A percentile compares a stretch with the other conserved stretches of the same genome.
Conservation (phyloP, 2,329 filamentous ascomycete species). For the Verticillium nonalfalfae region DNA sequence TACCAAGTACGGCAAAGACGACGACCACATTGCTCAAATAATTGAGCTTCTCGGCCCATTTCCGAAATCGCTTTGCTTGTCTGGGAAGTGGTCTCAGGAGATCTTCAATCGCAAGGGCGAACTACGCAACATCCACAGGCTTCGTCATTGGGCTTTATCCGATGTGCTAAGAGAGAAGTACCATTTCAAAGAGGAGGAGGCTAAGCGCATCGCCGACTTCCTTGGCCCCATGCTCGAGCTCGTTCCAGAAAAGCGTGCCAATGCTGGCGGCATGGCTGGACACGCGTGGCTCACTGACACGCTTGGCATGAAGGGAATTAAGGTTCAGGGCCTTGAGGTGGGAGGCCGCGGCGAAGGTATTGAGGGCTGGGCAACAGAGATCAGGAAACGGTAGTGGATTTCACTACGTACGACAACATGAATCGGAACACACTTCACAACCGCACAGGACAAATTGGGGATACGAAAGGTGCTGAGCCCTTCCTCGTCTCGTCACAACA, state of each 20-base stretch:
- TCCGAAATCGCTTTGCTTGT: slow-evolving; percentile 83
- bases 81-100: slow-evolving; percentile 95
- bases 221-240: slow-evolving; percentile 87
- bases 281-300: slow-evolving; percentile 80
- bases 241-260: slow-evolving; percentile 80
- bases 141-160: slow-evolving; percentile 91
- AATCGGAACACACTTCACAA: background rate
- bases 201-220: slow-evolving; percentile 72
- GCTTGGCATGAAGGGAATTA: slow-evolving; percentile 77
- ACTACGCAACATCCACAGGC: slow-evolving; percentile 90
- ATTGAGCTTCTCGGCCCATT: slow-evolving; percentile 94
- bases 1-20: slow-evolving; percentile 98
- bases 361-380: slow-evolving; percentile 85
- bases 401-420: background rate
- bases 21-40: slow-evolving; percentile 98
- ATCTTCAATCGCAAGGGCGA: slow-evolving; percentile 99
- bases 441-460: background rate
- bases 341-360: slow-evolving; percentile 87
- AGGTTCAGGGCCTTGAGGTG: slow-evolving; percentile 66
- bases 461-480: background rate
- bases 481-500: background rate
- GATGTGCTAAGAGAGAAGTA: slow-evolving; percentile 96
- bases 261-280: slow-evolving; percentile 90
- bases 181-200: slow-evolving; percentile 81
- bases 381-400: slow-evolving; percentile 65